Evolutionary conservation across 495 filamentous ascomycete genomes (phyloP), one percentile per base, ranked within the genome.

Genomic region (Hypoxylon subgilvum): DNA sequence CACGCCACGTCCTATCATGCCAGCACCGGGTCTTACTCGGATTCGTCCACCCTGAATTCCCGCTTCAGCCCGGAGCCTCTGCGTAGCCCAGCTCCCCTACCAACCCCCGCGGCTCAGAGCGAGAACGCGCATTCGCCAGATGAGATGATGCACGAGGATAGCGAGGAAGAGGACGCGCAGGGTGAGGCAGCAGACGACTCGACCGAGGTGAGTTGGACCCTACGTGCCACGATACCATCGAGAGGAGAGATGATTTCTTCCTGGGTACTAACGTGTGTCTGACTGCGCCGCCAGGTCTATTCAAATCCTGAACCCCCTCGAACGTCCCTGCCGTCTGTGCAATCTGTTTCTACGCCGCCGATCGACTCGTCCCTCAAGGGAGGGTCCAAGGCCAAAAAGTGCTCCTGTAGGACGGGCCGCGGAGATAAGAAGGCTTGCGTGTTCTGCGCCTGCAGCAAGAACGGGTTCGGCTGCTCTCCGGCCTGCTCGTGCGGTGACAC

Each of bases 171-270:
- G 25, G 67, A 70, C 23, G 67, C 67, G 10, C 65, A 65, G 32
- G 57, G 67, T 35, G 67, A 70, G 30, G 61, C 52, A 10, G 61
- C 67, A 9, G 67, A 70, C 35, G 67, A 70, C n/a, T 65, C 67
- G 13, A 60, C 65, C 49, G 67, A 70, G 55, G 67, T 70, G 57
- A 52, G 53, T 6, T 9, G 9, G 2, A 17, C 27, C 27, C 27
- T 30, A 10, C n/a, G 3, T 12, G 5, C n/a, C 9, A 13, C 8
- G 25, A 22, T 13, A 27, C 18, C 8, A 22, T 4, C 16, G 13
- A 16, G 7, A 4, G 22, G 9, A 46, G 4, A 22, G 18, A n/a
- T n/a, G n/a, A n/a, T n/a, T n/a, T n/a, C n/a, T n/a, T n/a, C n/a
- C n/a, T n/a, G n/a, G n/a, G n/a, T n/a, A n/a, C n/a, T n/a, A n/a